Evolutionary conservation across 441 rosid species (phyloP), one percentile per base, ranked within the genome.

Genomic region (Populus hybrid): DNA sequence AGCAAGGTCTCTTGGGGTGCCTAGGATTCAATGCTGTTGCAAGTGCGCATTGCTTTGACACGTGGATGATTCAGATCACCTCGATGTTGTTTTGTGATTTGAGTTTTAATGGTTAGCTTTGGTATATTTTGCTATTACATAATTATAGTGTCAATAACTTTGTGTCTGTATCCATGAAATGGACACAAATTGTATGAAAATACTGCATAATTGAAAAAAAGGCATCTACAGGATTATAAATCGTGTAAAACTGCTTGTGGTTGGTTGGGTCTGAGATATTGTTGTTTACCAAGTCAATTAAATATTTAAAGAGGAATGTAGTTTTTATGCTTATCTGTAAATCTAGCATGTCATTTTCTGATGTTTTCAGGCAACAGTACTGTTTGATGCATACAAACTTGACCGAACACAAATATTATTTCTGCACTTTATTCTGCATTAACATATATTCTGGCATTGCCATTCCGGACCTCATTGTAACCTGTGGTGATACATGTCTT

Each of bases 11-110:
- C 28, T 78, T 88, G 26, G 89, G 91, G 21, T 88, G 91, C 85
- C 67, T 88, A 69, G 87, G 91, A 28, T 87, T 87, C 70, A 85
- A 87, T 71, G 88, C 90, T 30, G 28, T 26, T 26, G 28, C 28
- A 26, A 26, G 28, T 26, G 78, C 84, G 86, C 93, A 93, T 85
- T n/a, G 90, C 95, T 42, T 75, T 89, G 90, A 80, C 95, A 79
- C 94, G 90, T 81, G 87, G 84, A 73, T 88, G 86, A 71, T 83
- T 80, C 76, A 50, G 85, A 86, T 83, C 63, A 24, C 88, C 71
- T 75, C 74, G 68, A 69, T 77, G 81, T 10, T 34, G 16, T 53
- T 70, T 35, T 36, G 23, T 32, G 6, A 36, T 66, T 53, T 21
- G 69, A 50, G 59, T 81, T 59, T 71, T 38, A 67, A 28, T 18